Conservation (phyloP, 2,329 filamentous ascomycete species). For the Penicillium griseofulvum region DNA sequence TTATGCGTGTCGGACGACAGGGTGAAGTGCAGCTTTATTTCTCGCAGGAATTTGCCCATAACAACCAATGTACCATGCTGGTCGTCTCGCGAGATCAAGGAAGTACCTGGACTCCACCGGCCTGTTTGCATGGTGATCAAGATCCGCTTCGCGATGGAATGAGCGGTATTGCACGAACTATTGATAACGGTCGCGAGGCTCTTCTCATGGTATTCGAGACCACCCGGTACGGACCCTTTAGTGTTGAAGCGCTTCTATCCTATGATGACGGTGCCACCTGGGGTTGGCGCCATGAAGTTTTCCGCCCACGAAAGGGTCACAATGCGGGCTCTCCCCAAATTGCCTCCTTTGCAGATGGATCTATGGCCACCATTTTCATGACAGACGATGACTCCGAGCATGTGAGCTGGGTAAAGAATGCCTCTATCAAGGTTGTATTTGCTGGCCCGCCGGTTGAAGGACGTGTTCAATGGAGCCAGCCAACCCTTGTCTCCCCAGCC, state of each 20-base stretch:
- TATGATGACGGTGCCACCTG: slow-evolving; percentile 47
- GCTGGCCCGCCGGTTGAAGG: slow-evolving; percentile 35
- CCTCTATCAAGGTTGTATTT: slow-evolving; percentile 45
- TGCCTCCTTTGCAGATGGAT: slow-evolving; percentile 40
- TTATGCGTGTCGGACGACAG: slow-evolving; percentile 42
- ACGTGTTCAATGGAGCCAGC: slow-evolving; percentile 35
- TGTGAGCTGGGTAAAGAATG: slow-evolving; percentile 42
- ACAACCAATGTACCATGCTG: slow-evolving; percentile 53
- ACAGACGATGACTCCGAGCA: slow-evolving; percentile 44
- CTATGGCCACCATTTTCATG: slow-evolving; percentile 48
- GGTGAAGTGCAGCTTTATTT: slow-evolving; percentile 48
- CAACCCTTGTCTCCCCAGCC: slow-evolving; percentile 30
- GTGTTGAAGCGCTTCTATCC: slow-evolving; percentile 47
- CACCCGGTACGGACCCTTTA: slow-evolving; percentile 43
- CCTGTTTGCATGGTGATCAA: slow-evolving; percentile 41
- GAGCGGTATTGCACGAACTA: slow-evolving; percentile 43
- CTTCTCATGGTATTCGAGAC: slow-evolving; percentile 51
- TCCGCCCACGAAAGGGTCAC: slow-evolving; percentile 37
- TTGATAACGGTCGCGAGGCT: slow-evolving; percentile 35
- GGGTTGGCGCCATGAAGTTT: slow-evolving; percentile 44
- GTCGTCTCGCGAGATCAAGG: slow-evolving; percentile 47
- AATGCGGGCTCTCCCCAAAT: slow-evolving; percentile 51
- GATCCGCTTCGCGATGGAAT: slow-evolving; percentile 41
- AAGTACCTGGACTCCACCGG: slow-evolving; percentile 44
- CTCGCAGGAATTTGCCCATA: slow-evolving; percentile 47